Conservation (phyloP, 2,329 filamentous ascomycete genomes). For the Penicillium sp. region DNA sequence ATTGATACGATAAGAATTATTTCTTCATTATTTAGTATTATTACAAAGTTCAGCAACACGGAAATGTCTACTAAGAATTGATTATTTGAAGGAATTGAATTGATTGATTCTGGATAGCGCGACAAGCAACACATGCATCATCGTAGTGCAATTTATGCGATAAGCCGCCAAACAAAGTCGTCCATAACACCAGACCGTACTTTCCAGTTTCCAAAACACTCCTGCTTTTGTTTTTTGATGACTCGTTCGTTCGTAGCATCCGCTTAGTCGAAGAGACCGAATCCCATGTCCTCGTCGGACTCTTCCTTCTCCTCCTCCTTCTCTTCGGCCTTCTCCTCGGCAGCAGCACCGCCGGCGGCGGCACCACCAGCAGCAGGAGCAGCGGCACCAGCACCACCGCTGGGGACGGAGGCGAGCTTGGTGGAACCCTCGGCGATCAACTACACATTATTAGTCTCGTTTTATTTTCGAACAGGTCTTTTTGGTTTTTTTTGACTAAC, state of each 20-base stretch:
- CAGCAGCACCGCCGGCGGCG: slow-evolving; percentile 61
- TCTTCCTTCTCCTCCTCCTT: slow-evolving; percentile 78
- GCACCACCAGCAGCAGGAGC: slow-evolving; percentile 64
- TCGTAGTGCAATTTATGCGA: slow-evolving; percentile 23
- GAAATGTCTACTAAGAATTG: too few relatives aligned
- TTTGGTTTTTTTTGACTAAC: slow-evolving; percentile 50
- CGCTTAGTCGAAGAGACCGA: slow-evolving; percentile 64
- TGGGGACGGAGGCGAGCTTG: slow-evolving; percentile 98
- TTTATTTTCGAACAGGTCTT: background rate
- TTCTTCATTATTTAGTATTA: too few relatives aligned
- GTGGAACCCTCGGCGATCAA: slow-evolving; percentile 82
- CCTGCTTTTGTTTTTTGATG: slow-evolving; percentile 59
- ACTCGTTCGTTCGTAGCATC: slow-evolving; percentile 12
- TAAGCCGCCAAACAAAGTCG: slow-evolving; percentile 18
- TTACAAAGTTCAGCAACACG: too few relatives aligned
- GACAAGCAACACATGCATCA: slow-evolving; percentile 24
- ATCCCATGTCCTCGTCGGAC: slow-evolving; percentile 71
- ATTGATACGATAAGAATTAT: too few relatives aligned
- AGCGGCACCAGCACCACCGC: slow-evolving; percentile 67
- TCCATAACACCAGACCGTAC: slow-evolving; percentile 19
- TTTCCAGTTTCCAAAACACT: slow-evolving; percentile 33
- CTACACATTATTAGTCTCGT: slow-evolving; percentile 43
- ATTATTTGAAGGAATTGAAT: too few relatives aligned
- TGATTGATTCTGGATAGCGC: slow-evolving; percentile 21
- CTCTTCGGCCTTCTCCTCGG: slow-evolving; percentile 61